Base-by-base conservation (phyloP, 768 basidiomycete genomes). In the Strobilomyces confusus region DNA sequence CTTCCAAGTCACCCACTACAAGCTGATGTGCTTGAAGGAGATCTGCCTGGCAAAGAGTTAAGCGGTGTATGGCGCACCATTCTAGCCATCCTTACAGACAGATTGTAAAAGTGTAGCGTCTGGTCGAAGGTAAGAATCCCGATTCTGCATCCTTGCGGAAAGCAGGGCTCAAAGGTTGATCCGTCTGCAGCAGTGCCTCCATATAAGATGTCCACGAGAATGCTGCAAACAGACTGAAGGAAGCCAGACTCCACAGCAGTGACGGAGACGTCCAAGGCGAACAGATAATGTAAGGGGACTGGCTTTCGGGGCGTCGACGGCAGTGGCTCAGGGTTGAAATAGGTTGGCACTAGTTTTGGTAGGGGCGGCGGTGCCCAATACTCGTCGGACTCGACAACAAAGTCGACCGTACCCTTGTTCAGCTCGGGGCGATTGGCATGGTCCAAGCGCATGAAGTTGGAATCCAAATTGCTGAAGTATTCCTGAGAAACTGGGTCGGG, bases 341-440 rank as follows among this genome's bases (percentile, higher is more conserved):
- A 85, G 2, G 84, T 75, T 22, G 79, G 73, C 9, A 73, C 68
- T 48, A 86, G 63, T 55, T 77, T 73, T 26, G 76, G 73, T 17
- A 82, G 75, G 13, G 88, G 84, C 43, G 86, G 80, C 33, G 80
- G 75, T 3, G 93, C 89, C 90, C 92, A 94, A 64, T 99, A 99
- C 43, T 85, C 82, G 56, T 84, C 74, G 0, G 65, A 65, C 0
- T 86, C 78, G 11, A 95, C 95, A 5, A 77, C 75, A 58, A 97
- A 95, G 69, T 98, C 97, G 46, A 97, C 80, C 1, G 94, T 98
- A 2, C 97, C 97, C 67, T 86, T 86, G 59, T 82, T 86, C 25
- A 99, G 74, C 69, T 99, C 97, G 17, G 88, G 90, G 9, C 93
- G 82, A 52, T 89, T 76, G 25, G 79, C 70, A 58, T 93, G 85